Percentiles rank a stretch among this genome's conserved stretches.
Evolutionary conservation across 495 filamentous ascomycete genomes (phyloP).

Genomic region (Penicillium parvum): DNA sequence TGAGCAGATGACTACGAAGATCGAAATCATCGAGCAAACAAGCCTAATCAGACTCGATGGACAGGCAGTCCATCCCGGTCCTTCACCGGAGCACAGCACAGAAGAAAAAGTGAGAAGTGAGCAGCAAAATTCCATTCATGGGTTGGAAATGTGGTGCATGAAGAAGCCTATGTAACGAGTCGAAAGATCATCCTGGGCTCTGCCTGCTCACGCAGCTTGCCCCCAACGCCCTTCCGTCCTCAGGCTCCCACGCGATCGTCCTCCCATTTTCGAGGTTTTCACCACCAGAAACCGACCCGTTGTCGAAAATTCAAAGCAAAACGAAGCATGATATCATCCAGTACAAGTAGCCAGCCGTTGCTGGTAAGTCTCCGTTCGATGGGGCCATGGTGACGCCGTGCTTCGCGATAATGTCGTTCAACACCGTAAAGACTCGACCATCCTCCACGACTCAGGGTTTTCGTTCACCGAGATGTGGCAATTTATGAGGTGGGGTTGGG

Average conservation of each 20-base stretch:
- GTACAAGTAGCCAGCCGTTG: conserved; percentile 32
- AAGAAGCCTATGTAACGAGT: conserved; percentile 29
- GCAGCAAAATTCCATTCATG: conserved; percentile 20
- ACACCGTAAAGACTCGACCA: conserved; percentile 26
- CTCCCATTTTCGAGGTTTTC: conserved; percentile 19
- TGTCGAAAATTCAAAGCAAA: conserved; percentile 31
- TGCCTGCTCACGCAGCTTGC: conserved; percentile 11
- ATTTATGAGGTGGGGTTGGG: conserved; percentile 36
- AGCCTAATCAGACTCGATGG: neutral
- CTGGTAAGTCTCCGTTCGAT: conserved; percentile 30
- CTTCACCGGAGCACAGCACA: neutral
- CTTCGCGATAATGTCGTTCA: conserved; percentile 24
- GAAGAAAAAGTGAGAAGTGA: neutral
- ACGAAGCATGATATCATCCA: conserved; percentile 36
- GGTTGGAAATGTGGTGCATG: conserved; percentile 32
- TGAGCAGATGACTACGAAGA: too few species aligned
- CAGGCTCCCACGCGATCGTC: conserved; percentile 20
- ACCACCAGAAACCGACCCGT: conserved; percentile 24
- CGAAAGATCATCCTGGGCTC: conserved; percentile 21
- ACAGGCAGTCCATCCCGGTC: neutral
- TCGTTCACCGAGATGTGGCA: conserved; percentile 22
- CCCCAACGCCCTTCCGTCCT: conserved; percentile 23
- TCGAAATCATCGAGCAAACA: neutral
- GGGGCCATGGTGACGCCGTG: conserved; percentile 20
- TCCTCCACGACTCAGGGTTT: conserved; percentile 23